These are phyloP conservation scores for Aspergillus sp. DNA, from an alignment of 2,329 filamentous ascomycete genomes.

Conservation along the genomic window DNA sequence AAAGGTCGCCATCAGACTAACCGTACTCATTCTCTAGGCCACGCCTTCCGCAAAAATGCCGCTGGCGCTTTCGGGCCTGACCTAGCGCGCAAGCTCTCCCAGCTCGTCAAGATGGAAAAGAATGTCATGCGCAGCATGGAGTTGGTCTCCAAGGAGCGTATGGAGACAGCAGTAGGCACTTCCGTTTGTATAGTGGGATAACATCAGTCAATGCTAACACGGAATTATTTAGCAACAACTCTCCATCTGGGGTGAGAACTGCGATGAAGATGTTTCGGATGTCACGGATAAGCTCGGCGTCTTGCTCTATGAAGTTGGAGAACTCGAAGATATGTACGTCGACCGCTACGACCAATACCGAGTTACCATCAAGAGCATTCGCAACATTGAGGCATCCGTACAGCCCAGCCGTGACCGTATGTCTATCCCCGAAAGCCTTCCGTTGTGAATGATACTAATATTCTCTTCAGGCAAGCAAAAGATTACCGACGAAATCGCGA, in stretches of 20 bases:
- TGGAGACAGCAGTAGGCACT: conserved; percentile 89
- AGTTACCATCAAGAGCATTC: conserved; percentile 98
- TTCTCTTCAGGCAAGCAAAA: conserved; percentile 80
- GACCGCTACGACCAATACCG: conserved; percentile 99
- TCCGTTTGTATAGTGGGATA: too few species aligned
- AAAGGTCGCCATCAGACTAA: not conserved
- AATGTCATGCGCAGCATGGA: conserved; percentile 99
- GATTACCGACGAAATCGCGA: conserved; percentile 97
- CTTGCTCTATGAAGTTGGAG: conserved; percentile 95
- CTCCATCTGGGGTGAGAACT: conserved; percentile 92
- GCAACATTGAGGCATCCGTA: conserved; percentile 97
- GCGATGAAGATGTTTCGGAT: conserved; percentile 97
- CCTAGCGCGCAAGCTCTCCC: conserved; percentile 93
- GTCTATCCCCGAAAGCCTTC: not conserved
- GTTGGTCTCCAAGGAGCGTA: conserved; percentile 88
- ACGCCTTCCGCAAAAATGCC: conserved; percentile 57
- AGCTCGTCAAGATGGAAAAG: conserved; percentile 99
- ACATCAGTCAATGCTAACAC: not conserved
- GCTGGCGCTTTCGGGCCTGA: conserved; percentile 67
- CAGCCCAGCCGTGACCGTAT: conserved; percentile 95
- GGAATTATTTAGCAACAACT: conserved; percentile 77
- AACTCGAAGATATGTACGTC: conserved; percentile 97
- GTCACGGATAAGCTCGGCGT: conserved; percentile 99
- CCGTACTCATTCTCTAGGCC: conserved; percentile 49
- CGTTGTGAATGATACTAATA: conserved; percentile 7